phyloP scores from a whole-genome alignment of 345 rosid species.

The Populus ilicifolia region DNA sequence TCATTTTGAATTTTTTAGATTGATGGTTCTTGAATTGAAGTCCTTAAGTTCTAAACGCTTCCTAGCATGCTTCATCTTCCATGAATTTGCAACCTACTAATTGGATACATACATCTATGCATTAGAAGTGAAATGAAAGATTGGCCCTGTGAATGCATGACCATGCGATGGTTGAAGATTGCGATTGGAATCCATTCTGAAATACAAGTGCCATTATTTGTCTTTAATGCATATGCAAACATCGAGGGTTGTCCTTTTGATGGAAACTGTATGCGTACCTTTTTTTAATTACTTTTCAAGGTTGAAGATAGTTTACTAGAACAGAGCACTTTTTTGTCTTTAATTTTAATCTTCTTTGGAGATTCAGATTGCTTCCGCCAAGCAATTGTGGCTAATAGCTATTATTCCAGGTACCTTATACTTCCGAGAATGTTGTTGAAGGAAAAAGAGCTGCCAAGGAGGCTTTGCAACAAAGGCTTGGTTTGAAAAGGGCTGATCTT shows the following conservation, averaged over 20 bases:
- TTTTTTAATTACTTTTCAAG: not conserved
- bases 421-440: constrained; percentile 71
- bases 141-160: not conserved
- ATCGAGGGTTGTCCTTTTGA: not conserved
- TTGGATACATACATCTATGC: not conserved
- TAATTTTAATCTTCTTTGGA: not conserved
- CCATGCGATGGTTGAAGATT: not conserved
- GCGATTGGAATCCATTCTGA: not conserved
- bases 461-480: constrained; percentile 75
- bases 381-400: constrained; percentile 10
- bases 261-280: not conserved
- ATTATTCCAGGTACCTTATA: constrained; percentile 57
- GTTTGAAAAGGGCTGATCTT: constrained; percentile 50
- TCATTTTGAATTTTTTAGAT: not conserved
- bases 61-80: not conserved
- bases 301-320: not conserved
- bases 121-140: not conserved
- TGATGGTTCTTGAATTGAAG: not conserved
- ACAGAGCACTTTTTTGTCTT: not conserved
- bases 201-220: too few relatives aligned
- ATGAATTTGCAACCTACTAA: not conserved
- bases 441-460: constrained; percentile 89
- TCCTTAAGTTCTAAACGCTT: not conserved
- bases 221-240: not conserved
- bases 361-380: constrained; percentile 6